These are phyloP conservation scores for Tuctoria greenei DNA, from an alignment of 176 grass and related monocot genomes.

Conservation along the genomic window DNA sequence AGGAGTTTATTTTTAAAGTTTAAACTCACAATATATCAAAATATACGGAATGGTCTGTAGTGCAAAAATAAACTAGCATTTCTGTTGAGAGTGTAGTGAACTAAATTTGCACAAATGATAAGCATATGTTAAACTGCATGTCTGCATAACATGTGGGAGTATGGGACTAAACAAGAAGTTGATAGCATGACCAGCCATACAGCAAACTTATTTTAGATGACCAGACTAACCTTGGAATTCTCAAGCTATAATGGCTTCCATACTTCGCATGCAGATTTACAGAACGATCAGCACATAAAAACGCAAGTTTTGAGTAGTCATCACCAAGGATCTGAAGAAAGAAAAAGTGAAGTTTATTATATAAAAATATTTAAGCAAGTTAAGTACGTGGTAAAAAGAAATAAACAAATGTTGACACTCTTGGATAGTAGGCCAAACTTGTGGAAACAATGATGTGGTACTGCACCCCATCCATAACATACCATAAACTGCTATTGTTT, in stretches of 20 bases:
- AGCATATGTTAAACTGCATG: background rate
- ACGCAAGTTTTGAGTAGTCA: conserved; percentile 88
- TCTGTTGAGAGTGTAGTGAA: background rate
- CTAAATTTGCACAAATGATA: background rate
- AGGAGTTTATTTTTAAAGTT: background rate
- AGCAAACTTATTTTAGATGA: background rate
- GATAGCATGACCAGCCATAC: background rate
- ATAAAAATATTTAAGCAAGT: conserved; percentile 20
- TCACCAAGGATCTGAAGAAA: conserved; percentile 68
- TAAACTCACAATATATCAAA: conserved; percentile 10
- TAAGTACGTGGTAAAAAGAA: background rate
- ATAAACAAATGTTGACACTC: background rate
- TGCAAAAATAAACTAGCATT: background rate
- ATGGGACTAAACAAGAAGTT: conserved; percentile 14
- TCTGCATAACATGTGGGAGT: background rate
- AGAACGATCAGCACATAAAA: conserved; percentile 90
- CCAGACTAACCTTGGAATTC: conserved; percentile 82
- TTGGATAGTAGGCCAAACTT: background rate
- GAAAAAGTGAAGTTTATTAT: conserved; percentile 29
- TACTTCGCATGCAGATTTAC: conserved; percentile 92
- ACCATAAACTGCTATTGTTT: background rate
- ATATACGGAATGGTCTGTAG: background rate
- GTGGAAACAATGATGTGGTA: background rate
- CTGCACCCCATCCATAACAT: background rate
- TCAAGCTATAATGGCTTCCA: conserved; percentile 84